phyloP scores from a whole-genome alignment of 2,329 filamentous ascomycete genomes.

The Colletotrichum costaricense region DNA sequence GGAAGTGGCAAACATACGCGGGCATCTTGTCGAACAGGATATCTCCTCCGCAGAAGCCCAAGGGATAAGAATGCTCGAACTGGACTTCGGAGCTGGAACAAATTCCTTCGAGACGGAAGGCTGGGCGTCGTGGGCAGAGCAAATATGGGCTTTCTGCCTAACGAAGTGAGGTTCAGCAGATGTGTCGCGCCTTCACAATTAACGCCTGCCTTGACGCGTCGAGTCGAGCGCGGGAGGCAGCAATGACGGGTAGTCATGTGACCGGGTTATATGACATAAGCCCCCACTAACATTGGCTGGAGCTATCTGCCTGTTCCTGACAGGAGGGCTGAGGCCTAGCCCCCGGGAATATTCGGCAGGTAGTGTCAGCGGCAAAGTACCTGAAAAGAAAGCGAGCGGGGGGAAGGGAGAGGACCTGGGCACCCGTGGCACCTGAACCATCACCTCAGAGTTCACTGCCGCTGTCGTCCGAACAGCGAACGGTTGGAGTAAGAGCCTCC shows the following conservation, averaged over 20 bases:
- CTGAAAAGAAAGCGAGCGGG: background rate
- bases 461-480: conserved; percentile 33
- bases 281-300: background rate
- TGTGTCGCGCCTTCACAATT: conserved; percentile 19
- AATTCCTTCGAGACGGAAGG: background rate
- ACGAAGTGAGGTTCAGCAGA: background rate
- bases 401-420: background rate
- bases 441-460: conserved; percentile 7
- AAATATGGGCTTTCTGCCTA: conserved; percentile 1
- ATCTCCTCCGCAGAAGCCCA: background rate
- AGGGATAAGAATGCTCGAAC: background rate
- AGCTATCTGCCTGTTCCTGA: background rate
- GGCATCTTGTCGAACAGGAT: conserved; percentile 48
- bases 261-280: background rate
- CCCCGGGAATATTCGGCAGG: background rate
- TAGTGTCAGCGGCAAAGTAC: background rate
- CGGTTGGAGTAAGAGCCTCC: conserved; percentile 24
- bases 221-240: conserved; percentile 1
- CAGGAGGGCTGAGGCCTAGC: background rate
- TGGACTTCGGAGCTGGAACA: background rate
- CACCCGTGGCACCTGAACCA: background rate
- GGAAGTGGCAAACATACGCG: conserved; percentile 50
- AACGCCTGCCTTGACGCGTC: conserved; percentile 24
- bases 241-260: conserved; percentile 35
- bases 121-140: background rate